Base-by-base conservation (phyloP, 176 grass and related monocot genomes). In the Ensete ventricosum region DNA sequence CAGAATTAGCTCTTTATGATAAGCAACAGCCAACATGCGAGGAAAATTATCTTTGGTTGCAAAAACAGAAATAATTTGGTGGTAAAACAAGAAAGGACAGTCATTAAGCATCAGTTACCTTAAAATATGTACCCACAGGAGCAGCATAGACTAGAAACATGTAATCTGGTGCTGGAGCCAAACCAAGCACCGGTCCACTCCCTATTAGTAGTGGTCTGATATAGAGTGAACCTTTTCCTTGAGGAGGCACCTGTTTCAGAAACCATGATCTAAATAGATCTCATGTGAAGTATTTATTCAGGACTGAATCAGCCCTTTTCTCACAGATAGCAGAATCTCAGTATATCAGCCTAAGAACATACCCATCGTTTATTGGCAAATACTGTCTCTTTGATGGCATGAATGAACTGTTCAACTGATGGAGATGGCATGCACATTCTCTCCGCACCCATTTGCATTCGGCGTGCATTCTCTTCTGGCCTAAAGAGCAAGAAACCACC, bases 361-460 rank as follows among this genome's bases (percentile, higher is more conserved):
- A 96, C 90, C 95, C 90, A 99, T 52, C 90, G 86, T 14, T 57
- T 78, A 82, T 99, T 99, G 73, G 95, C 90, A 54, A 94, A 84
- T 53, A 99, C 85, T 9, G 86, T 94, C 75, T 94, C 82, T 82
- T 82, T 84, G 55, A 99, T 84, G 48, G 88, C 95, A 87, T 84
- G 22, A 53, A 94, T 78, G 76, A 99, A 99, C 82, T 94, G 95
- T 49, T 99, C 84, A 3, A 91, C 81, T 0, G 95, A 79, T 27
- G 95, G 95, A 20, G 84, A 75, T 50, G 90, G 90, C 95, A 94
- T 99, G 95, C 95, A 99, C 95, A 98, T 91, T 68, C 95, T 92
- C 59, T 87, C 82, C 0, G 95, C 88, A 14, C 95, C 90, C 72
- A 64, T 52, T 81, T 89, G 90, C 90, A 93, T 85, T 73, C 95